Evolutionary conservation across 148 eudicot species (phyloP).

Genomic region (Spergularia bocconei): DNA sequence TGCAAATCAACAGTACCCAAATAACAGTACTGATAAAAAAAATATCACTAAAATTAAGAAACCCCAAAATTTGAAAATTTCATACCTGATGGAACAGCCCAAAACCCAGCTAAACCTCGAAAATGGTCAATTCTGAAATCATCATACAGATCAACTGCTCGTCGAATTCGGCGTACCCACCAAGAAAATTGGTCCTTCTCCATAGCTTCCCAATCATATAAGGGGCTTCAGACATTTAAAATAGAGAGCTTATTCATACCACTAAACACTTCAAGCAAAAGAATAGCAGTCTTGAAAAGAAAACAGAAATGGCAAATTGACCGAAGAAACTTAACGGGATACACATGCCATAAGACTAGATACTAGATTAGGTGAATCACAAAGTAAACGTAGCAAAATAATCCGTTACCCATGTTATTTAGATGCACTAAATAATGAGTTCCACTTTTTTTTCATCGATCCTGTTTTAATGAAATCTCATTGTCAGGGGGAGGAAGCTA

Average conservation of each 20-base stretch:
- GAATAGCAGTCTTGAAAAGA: not conserved
- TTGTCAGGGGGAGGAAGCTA: not conserved
- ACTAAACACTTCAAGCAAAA: slow-evolving; percentile 8
- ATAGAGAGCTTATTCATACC: not conserved
- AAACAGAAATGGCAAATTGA: not conserved
- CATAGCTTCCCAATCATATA: slow-evolving; percentile 94
- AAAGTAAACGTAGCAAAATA: not conserved
- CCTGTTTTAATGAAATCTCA: not conserved
- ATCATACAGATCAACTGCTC: slow-evolving; percentile 80
- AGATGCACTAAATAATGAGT: not conserved
- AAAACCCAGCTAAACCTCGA: slow-evolving; percentile 95
- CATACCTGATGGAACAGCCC: slow-evolving; percentile 97
- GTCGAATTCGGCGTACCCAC: slow-evolving; percentile 79
- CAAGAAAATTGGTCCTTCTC: slow-evolving; percentile 84
- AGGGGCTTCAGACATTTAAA: slow-evolving; percentile 53
- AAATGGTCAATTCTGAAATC: slow-evolving; percentile 98
- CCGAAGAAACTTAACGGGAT: not conserved
- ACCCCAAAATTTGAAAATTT: slow-evolving; percentile 12
- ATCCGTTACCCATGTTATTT: not conserved
- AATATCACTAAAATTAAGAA: not conserved
- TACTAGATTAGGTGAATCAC: not conserved
- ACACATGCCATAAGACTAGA: not conserved
- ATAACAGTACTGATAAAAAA: slow-evolving; percentile 1
- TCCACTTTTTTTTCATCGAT: not conserved
- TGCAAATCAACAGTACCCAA: slow-evolving; percentile 30